These are phyloP conservation scores for Hemileccinum impolitum DNA, from an alignment of 768 basidiomycete genomes.

Conservation along the genomic window DNA sequence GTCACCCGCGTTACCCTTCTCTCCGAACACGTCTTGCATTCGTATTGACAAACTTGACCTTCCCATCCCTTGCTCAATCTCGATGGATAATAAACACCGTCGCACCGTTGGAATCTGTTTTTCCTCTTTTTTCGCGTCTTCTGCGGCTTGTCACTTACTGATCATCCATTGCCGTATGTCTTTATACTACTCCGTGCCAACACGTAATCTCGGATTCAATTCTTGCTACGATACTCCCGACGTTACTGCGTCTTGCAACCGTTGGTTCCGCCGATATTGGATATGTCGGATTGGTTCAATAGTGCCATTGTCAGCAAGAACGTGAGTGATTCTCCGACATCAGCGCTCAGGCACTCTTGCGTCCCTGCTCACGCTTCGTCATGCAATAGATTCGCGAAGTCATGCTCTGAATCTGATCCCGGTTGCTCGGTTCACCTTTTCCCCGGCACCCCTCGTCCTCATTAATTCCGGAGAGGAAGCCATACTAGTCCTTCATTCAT, in stretches of 20 bases:
- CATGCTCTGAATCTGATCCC: constrained; percentile 39
- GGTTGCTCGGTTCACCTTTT: not conserved
- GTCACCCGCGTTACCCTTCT: constrained; percentile 3
- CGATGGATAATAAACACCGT: constrained; percentile 15
- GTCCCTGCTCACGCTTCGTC: constrained; percentile 1
- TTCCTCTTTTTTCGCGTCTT: constrained; percentile 2
- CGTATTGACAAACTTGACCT: constrained; percentile 19
- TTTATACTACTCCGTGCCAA: constrained; percentile 20
- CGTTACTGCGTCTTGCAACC: constrained; percentile 1
- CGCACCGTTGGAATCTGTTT: constrained; percentile 6
- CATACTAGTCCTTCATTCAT: not conserved
- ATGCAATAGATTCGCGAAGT: constrained; percentile 45
- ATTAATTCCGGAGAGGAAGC: not conserved
- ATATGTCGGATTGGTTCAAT: constrained; percentile 11
- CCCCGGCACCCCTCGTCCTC: not conserved
- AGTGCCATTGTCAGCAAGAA: constrained; percentile 70
- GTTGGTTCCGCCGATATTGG: constrained; percentile 11
- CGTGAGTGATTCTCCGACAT: constrained; percentile 43
- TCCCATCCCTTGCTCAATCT: constrained; percentile 14
- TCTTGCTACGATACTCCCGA: constrained; percentile 16
- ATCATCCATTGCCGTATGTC: constrained; percentile 20
- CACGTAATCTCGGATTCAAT: constrained; percentile 28
- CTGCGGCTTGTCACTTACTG: constrained; percentile 10
- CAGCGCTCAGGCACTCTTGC: not conserved
- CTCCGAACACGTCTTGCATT: constrained; percentile 12